A percentile compares a stretch with the other conserved stretches of the same genome.
phyloP scores from a whole-genome alignment of 805 yeast species.

The Yarrowia alimentaria region DNA sequence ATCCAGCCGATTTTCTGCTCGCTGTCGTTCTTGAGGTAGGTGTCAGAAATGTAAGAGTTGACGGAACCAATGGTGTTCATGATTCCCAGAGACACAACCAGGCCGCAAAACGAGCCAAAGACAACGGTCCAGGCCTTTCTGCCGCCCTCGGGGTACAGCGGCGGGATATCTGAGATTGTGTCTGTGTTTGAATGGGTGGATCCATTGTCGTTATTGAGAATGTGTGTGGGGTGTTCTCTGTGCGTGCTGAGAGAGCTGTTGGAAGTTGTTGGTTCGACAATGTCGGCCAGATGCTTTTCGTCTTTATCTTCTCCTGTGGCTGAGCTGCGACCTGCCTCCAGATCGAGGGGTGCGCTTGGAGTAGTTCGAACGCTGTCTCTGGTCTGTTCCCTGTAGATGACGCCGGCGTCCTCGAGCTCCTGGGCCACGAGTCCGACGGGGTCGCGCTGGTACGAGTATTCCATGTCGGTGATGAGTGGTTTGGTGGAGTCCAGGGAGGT shows the following conservation, averaged over 20 bases:
- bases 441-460: constrained; percentile 26
- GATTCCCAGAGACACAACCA: constrained; percentile 59
- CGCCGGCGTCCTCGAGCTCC: constrained; percentile 22
- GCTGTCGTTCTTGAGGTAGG: constrained; percentile 49
- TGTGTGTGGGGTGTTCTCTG: not conserved
- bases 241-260: not conserved
- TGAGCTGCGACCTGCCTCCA: constrained; percentile 2
- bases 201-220: not conserved
- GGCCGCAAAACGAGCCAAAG: constrained; percentile 58
- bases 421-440: constrained; percentile 14
- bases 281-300: not conserved
- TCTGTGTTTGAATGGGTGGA: not conserved
- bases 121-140: constrained; percentile 54
- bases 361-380: constrained; percentile 3
- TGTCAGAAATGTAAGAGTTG: constrained; percentile 48
- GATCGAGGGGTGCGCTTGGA: constrained; percentile 12
- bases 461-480: not conserved
- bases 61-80: constrained; percentile 66
- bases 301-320: not conserved
- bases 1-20: constrained; percentile 66
- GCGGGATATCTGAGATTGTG: constrained; percentile 17
- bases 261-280: not conserved
- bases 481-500: not conserved
- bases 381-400: constrained; percentile 1
- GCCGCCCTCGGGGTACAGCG: constrained; percentile 51